Evolutionary conservation across 2,329 filamentous ascomycete genomes (phyloP).

Genomic region (Dothideomycetes sp.): DNA sequence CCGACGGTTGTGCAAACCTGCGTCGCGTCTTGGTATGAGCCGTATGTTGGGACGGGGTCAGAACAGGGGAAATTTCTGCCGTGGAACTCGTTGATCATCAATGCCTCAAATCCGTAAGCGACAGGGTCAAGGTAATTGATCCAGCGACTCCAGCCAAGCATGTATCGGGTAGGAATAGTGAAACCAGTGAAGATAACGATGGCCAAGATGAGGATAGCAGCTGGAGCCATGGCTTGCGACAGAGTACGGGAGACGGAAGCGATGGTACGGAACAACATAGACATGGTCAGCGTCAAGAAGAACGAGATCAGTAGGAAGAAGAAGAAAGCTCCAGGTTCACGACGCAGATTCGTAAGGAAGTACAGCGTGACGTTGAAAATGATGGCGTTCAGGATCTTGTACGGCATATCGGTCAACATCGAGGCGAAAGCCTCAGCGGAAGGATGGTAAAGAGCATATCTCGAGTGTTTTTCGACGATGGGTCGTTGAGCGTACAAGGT

Average conservation of each 20-base stretch:
- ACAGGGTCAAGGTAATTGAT: slow-evolving; percentile 52
- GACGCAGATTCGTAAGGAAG: slow-evolving; percentile 44
- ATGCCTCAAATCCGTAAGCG: slow-evolving; percentile 55
- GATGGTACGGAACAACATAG: slow-evolving; percentile 43
- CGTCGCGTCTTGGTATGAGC: slow-evolving; percentile 22
- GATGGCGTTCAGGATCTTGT: slow-evolving; percentile 45
- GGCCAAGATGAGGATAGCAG: slow-evolving; percentile 43
- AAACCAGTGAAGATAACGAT: slow-evolving; percentile 57
- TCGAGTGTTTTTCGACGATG: slow-evolving; percentile 40
- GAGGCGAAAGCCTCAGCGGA: slow-evolving; percentile 44
- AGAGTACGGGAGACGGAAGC: slow-evolving; percentile 51
- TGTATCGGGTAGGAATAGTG: slow-evolving; percentile 37
- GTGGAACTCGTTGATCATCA: slow-evolving; percentile 47
- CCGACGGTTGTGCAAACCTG: slow-evolving; percentile 33
- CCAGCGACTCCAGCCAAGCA: slow-evolving; percentile 39
- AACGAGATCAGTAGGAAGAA: slow-evolving; percentile 52
- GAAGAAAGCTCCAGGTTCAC: slow-evolving; percentile 44
- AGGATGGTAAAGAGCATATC: slow-evolving; percentile 33
- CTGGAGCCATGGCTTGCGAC: slow-evolving; percentile 53
- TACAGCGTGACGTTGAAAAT: slow-evolving; percentile 51
- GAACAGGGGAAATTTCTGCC: slow-evolving; percentile 27
- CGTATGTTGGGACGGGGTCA: slow-evolving; percentile 30
- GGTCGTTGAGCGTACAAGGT: slow-evolving; percentile 45
- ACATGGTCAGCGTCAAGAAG: slow-evolving; percentile 39
- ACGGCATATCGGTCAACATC: slow-evolving; percentile 47